These are phyloP conservation scores for Sarocladium strictum DNA, from an alignment of 2,329 filamentous ascomycete species.

Conservation along the genomic window DNA sequence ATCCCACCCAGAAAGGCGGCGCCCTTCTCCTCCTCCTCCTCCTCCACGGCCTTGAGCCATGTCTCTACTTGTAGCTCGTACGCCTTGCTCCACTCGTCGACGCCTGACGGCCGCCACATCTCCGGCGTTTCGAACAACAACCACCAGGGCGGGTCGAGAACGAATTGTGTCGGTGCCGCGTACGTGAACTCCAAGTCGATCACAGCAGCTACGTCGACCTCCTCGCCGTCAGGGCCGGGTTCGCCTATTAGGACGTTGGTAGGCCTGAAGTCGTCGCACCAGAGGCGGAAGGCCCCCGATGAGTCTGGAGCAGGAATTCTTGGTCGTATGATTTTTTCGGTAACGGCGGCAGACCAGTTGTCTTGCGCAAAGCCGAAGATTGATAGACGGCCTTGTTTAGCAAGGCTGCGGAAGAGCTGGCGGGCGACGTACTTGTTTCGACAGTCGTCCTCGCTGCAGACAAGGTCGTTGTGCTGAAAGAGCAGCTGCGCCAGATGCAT, in stretches of 20 bases:
- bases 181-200: conserved; percentile 38
- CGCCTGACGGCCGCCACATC: conserved; percentile 21
- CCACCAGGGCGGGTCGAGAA: conserved; percentile 32
- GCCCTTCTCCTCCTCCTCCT: conserved; percentile 13
- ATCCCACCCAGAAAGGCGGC: conserved; percentile 13
- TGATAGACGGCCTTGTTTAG: conserved; percentile 19
- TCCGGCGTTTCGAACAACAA: conserved; percentile 27
- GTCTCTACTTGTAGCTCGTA: conserved; percentile 27
- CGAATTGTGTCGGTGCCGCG: conserved; percentile 26
- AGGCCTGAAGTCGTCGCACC: conserved; percentile 24
- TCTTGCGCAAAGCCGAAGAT: conserved; percentile 19
- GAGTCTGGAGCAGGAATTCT: background rate
- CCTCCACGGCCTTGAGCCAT: conserved; percentile 26
- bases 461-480: conserved; percentile 34
- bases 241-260: conserved; percentile 26
- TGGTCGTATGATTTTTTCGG: conserved; percentile 16
- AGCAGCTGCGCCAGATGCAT: conserved; percentile 33
- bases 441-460: conserved; percentile 30
- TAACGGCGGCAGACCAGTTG: conserved; percentile 13
- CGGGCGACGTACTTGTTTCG: conserved; percentile 36
- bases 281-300: conserved; percentile 20
- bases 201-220: conserved; percentile 22
- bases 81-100: conserved; percentile 21
- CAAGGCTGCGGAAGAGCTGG: conserved; percentile 31
- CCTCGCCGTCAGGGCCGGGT: conserved; percentile 21